Conservation (phyloP, 352 stramenopile species). For the Phytophthora idaei region DNA sequence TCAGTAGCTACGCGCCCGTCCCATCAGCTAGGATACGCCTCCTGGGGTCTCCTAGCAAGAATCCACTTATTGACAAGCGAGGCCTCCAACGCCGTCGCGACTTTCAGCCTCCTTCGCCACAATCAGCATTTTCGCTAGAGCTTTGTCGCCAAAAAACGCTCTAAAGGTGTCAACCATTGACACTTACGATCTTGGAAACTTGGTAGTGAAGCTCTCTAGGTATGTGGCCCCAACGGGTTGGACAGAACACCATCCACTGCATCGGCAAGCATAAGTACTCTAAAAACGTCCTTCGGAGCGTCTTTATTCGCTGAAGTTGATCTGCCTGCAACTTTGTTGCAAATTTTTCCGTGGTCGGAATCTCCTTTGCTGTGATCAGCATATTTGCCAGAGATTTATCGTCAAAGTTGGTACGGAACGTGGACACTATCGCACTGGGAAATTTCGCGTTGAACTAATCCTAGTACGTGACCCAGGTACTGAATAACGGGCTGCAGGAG, state of each 20-base stretch:
- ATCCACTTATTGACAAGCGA: slow-evolving; percentile 11
- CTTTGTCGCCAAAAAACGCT: neutral
- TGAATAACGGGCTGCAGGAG: neutral
- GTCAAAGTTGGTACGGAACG: neutral
- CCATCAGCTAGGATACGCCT: neutral
- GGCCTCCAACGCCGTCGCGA: slow-evolving; percentile 1
- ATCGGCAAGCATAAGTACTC: neutral
- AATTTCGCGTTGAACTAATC: slow-evolving; percentile 4
- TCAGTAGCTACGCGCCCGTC: neutral
- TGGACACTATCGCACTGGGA: neutral
- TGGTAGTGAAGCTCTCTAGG: slow-evolving; percentile 1
- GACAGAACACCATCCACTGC: slow-evolving; percentile 1
- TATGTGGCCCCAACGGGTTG: slow-evolving; percentile 7
- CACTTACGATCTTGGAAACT: slow-evolving; percentile 1
- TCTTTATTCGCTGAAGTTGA: neutral
- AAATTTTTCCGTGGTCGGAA: slow-evolving; percentile 1
- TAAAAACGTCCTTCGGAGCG: slow-evolving; percentile 2
- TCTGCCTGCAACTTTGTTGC: slow-evolving; percentile 4
- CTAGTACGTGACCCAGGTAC: neutral
- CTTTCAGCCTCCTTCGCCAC: slow-evolving; percentile 1
- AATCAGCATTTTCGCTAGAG: neutral
- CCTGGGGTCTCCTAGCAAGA: neutral
- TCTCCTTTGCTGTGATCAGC: neutral
- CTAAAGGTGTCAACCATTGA: slow-evolving; percentile 9
- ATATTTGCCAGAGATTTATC: neutral